These are phyloP conservation scores for Amanita exitialis DNA, from an alignment of 768 basidiomycete species.

Conservation along the genomic window DNA sequence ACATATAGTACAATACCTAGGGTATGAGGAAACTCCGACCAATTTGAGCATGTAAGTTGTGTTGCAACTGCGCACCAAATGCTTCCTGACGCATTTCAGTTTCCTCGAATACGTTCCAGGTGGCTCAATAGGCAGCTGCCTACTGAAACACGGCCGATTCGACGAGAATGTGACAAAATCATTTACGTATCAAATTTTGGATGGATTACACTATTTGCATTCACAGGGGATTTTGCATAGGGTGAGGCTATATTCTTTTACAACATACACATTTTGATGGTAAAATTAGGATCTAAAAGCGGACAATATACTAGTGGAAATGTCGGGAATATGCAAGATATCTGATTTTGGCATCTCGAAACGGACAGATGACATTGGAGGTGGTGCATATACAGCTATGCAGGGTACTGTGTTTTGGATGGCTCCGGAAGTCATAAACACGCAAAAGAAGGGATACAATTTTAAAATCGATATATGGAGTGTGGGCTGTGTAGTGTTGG, in stretches of 20 bases:
- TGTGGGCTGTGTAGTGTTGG: constrained; percentile 94
- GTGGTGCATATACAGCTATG: constrained; percentile 87
- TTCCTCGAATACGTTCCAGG: constrained; percentile 99
- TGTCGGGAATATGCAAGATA: constrained; percentile 89
- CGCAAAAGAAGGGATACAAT: constrained; percentile 85
- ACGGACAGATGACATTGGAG: constrained; percentile 76
- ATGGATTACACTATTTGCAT: constrained; percentile 90
- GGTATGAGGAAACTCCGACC: constrained; percentile 81
- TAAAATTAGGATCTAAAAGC: constrained; percentile 80
- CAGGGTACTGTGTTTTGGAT: constrained; percentile 99
- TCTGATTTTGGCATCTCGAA: constrained; percentile 99
- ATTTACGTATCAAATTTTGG: constrained; percentile 86
- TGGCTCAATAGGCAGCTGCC: constrained; percentile 85
- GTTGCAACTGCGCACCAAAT: neutral
- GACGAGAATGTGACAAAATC: constrained; percentile 87
- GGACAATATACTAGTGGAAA: constrained; percentile 96
- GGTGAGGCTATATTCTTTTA: constrained; percentile 29
- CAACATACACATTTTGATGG: neutral
- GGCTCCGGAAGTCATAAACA: constrained; percentile 92
- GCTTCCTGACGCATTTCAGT: constrained; percentile 28
- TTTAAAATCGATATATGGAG: constrained; percentile 99
- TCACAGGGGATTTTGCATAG: constrained; percentile 87
- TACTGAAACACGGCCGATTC: constrained; percentile 89
- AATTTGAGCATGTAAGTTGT: constrained; percentile 83
- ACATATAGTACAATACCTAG: constrained; percentile 95